Conservation (phyloP, 202 grass and related monocot species). For the Zoysia matrella region DNA sequence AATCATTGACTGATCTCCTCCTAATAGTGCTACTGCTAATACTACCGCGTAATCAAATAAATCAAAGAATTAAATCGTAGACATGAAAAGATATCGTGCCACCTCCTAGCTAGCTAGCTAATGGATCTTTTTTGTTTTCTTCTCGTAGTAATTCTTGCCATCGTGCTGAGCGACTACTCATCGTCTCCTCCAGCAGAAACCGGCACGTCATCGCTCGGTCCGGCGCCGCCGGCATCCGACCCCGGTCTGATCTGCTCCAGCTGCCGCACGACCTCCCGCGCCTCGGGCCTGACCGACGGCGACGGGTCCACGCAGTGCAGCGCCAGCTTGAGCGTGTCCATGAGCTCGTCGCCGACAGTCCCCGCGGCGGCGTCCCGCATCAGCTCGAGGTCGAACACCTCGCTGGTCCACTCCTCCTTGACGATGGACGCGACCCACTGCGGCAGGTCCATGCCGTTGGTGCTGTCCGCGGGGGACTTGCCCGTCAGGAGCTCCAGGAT, state of each 20-base stretch:
- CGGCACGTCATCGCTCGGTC: background rate
- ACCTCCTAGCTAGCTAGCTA: constrained; percentile 6
- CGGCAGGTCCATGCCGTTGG: background rate
- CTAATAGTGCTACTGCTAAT: background rate
- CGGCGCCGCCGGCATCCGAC: background rate
- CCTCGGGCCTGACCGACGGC: background rate
- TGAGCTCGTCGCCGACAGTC: background rate
- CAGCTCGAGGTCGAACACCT: background rate
- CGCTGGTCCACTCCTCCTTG: background rate
- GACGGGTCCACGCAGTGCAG: background rate
- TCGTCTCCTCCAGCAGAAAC: background rate
- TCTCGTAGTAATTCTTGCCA: background rate
- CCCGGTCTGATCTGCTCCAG: background rate
- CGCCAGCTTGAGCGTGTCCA: constrained; percentile 5
- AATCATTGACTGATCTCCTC: background rate
- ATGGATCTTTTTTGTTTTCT: background rate
- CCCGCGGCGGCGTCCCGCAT: background rate
- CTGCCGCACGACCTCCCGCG: background rate
- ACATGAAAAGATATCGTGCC: background rate
- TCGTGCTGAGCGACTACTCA: background rate
- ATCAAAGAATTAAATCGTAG: constrained; percentile 39
- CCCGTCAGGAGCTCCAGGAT: background rate
- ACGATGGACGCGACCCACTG: background rate
- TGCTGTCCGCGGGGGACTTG: background rate
- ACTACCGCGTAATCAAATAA: background rate